Percentiles rank a stretch among this genome's conserved stretches.
phyloP scores from a whole-genome alignment of 108 stramenopile species.

The Cyclotella kingstonii region DNA sequence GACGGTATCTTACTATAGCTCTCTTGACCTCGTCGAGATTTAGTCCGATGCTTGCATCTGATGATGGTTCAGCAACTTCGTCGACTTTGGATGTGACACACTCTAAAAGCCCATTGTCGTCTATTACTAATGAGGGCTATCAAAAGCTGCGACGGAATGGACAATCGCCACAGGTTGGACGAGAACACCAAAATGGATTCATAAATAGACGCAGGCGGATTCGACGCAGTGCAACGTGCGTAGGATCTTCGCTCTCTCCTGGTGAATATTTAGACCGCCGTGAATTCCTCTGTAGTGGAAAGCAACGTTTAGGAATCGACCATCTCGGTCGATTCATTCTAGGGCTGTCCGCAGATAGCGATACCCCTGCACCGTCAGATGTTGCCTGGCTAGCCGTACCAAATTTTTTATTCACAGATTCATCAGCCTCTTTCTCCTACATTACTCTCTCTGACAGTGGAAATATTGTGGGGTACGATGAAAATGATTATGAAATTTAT shows the following conservation, averaged over 20 bases:
- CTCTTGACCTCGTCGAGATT: too few species aligned
- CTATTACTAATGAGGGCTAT: too few species aligned
- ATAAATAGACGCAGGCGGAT: not conserved
- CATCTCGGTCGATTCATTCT: conserved; percentile 6
- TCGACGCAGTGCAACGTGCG: not conserved
- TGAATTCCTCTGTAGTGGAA: conserved; percentile 11
- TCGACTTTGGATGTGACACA: too few species aligned
- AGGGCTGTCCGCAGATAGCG: not conserved
- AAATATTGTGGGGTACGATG: conserved; percentile 37
- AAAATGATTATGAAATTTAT: conserved; percentile 11
- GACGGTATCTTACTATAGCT: too few species aligned
- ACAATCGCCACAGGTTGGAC: not conserved
- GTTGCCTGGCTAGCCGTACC: conserved; percentile 36
- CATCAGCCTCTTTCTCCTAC: conserved; percentile 3
- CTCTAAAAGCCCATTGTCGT: too few species aligned
- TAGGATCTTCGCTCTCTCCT: conserved; percentile 7
- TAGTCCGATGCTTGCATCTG: too few species aligned
- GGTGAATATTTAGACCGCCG: not conserved
- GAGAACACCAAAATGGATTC: not conserved
- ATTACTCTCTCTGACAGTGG: conserved; percentile 14
- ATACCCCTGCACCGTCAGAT: not conserved
- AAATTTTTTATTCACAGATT: conserved; percentile 27
- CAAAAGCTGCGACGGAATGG: too few species aligned
- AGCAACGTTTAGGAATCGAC: conserved; percentile 11
- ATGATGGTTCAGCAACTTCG: too few species aligned